A percentile compares a stretch with the other conserved stretches of the same genome.
Conservation (phyloP, 768 basidiomycete species). For the Flagelloscypha sp. region DNA sequence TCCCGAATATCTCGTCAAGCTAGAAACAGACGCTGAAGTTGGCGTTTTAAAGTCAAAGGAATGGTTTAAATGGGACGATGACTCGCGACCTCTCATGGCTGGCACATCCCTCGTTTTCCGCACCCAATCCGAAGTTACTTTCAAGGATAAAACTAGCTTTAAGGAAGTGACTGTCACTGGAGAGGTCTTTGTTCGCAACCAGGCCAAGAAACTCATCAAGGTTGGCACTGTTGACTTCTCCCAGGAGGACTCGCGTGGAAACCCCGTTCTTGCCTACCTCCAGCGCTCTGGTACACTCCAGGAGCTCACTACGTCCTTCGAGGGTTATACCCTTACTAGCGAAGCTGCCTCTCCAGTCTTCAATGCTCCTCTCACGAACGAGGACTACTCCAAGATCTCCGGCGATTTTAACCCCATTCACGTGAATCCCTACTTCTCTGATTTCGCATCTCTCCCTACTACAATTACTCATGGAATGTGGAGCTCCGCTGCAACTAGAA, state of each 20-base stretch:
- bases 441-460: slow-evolving; percentile 84
- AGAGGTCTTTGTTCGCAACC: slow-evolving; percentile 80
- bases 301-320: slow-evolving; percentile 71
- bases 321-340: slow-evolving; percentile 77
- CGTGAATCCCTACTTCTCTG: slow-evolving; percentile 95
- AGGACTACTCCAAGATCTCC: slow-evolving; percentile 91
- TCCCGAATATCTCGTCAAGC: slow-evolving; percentile 74
- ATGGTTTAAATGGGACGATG: slow-evolving; percentile 96
- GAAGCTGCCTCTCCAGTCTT: slow-evolving; percentile 55
- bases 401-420: slow-evolving; percentile 99
- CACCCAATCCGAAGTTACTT: slow-evolving; percentile 75
- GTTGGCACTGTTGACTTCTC: slow-evolving; percentile 84
- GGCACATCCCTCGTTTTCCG: slow-evolving; percentile 89
- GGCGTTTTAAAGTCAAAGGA: slow-evolving; percentile 93
- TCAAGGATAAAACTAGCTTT: slow-evolving; percentile 86
- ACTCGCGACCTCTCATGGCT: slow-evolving; percentile 63
- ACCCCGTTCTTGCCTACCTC: slow-evolving; percentile 88
- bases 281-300: slow-evolving; percentile 82
- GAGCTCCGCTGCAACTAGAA: slow-evolving; percentile 90
- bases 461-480: slow-evolving; percentile 99
- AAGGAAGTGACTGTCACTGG: slow-evolving; percentile 76
- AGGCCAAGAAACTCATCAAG: slow-evolving; percentile 80
- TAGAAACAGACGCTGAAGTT: slow-evolving; percentile 70
- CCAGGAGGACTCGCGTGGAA: slow-evolving; percentile 82
- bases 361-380: slow-evolving; percentile 83